Evolutionary conservation across 2,329 filamentous ascomycete species (phyloP).

Genomic region (Trichoderma asperellum): DNA sequence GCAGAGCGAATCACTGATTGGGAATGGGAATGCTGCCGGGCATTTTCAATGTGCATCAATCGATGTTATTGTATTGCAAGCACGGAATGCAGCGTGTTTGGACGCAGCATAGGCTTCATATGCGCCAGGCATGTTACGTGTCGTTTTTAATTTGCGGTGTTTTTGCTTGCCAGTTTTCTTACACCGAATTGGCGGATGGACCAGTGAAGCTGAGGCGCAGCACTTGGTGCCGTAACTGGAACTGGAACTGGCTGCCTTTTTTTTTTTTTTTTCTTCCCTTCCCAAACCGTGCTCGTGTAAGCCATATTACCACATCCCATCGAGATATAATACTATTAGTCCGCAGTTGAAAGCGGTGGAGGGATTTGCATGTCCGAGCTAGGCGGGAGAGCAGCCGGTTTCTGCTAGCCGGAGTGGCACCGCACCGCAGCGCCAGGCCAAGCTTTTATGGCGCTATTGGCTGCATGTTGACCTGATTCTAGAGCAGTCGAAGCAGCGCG

Average conservation of each 20-base stretch:
- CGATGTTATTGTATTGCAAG: not conserved
- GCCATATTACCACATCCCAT: not conserved
- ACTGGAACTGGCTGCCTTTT: not conserved
- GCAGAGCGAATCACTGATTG: not conserved
- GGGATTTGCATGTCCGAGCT: not conserved
- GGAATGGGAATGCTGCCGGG: not conserved
- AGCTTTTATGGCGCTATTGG: constrained; percentile 17
- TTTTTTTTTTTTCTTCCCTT: not conserved
- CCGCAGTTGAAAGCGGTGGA: constrained; percentile 14
- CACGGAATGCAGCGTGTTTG: not conserved
- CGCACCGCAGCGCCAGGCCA: constrained; percentile 12
- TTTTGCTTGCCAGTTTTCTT: not conserved
- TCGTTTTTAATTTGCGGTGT: constrained; percentile 5
- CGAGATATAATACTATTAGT: not conserved
- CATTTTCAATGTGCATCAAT: not conserved
- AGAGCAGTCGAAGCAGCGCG: not conserved
- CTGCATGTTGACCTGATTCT: constrained; percentile 13
- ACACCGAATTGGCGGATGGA: not conserved
- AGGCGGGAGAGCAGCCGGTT: constrained; percentile 18
- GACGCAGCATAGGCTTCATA: not conserved
- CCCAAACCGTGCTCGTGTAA: not conserved
- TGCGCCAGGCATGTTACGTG: not conserved
- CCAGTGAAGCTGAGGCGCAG: not conserved
- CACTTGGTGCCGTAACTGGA: not conserved
- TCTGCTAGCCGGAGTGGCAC: constrained; percentile 20